A percentile compares a stretch with the other conserved stretches of the same genome.
phyloP scores from a whole-genome alignment of 1,284 basidiomycete genomes.

The Malassezia psittaci region DNA sequence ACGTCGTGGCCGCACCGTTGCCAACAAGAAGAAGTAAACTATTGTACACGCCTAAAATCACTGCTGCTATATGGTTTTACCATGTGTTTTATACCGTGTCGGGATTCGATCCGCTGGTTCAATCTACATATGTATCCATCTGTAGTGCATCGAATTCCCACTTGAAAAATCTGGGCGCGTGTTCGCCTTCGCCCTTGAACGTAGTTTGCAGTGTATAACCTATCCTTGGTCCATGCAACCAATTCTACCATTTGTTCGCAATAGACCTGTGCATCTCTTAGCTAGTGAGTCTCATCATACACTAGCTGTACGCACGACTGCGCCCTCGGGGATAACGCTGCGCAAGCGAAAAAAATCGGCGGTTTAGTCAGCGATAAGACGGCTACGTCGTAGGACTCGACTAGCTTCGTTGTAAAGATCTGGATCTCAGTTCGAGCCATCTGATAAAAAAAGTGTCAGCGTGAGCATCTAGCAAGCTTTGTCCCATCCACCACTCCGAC shows the following conservation, averaged over 20 bases:
- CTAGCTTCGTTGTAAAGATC: too few species aligned
- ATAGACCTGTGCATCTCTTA: too few species aligned
- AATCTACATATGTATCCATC: too few species aligned
- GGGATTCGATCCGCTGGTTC: neutral
- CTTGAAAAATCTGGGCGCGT: too few species aligned
- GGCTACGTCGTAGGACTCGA: too few species aligned
- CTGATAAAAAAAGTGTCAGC: neutral
- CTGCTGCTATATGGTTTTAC: neutral
- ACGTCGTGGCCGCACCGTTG: slow-evolving; percentile 50
- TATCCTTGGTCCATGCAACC: neutral
- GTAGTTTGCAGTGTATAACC: slow-evolving; percentile 5
- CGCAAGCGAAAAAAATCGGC: too few species aligned
- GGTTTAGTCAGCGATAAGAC: too few species aligned
- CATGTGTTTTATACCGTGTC: slow-evolving; percentile 2
- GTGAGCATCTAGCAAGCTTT: neutral
- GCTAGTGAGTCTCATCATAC: too few species aligned
- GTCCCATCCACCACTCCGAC: neutral
- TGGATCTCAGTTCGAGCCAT: neutral
- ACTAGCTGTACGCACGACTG: too few species aligned
- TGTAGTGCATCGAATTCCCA: too few species aligned
- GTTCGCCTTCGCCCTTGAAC: neutral
- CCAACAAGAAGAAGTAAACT: slow-evolving; percentile 47
- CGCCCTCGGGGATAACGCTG: too few species aligned
- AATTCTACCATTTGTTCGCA: too few species aligned
- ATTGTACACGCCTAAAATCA: neutral